Evolutionary conservation across 106 monocot species (phyloP).

Genomic region (Dendrobium chrysotoxum): DNA sequence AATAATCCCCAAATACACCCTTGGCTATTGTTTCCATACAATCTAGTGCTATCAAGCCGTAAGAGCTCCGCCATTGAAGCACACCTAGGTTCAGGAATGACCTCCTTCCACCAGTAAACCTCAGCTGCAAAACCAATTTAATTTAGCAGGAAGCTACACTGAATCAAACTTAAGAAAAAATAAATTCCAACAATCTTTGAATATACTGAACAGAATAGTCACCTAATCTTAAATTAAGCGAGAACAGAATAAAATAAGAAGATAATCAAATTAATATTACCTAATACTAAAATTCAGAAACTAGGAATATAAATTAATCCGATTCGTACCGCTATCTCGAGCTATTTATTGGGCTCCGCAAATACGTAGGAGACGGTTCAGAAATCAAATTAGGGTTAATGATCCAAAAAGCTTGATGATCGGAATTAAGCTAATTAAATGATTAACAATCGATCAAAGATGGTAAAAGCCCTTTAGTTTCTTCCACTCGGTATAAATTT

Average conservation of each 20-base stretch:
- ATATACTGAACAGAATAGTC: not conserved
- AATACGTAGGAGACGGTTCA: not conserved
- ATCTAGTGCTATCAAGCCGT: constrained; percentile 11
- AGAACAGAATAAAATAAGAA: not conserved
- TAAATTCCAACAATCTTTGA: not conserved
- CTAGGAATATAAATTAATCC: not conserved
- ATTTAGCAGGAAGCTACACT: not conserved
- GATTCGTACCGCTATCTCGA: not conserved
- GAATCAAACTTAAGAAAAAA: not conserved
- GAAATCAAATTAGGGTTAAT: not conserved
- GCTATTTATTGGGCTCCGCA: not conserved
- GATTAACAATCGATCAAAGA: not conserved
- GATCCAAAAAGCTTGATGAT: not conserved
- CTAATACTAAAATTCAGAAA: not conserved
- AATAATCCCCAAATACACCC: constrained; percentile 22
- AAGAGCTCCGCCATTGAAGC: constrained; percentile 12
- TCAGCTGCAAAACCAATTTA: not conserved
- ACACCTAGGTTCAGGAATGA: not conserved
- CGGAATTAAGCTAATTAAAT: not conserved
- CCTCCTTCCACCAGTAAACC: not conserved
- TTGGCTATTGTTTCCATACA: not conserved
- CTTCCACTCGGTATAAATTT: not conserved
- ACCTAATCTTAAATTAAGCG: not conserved
- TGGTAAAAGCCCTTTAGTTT: not conserved
- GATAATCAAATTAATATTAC: not conserved